Base-by-base conservation (phyloP, 75 land plant species). In the Ceratopteris richardii region DNA sequence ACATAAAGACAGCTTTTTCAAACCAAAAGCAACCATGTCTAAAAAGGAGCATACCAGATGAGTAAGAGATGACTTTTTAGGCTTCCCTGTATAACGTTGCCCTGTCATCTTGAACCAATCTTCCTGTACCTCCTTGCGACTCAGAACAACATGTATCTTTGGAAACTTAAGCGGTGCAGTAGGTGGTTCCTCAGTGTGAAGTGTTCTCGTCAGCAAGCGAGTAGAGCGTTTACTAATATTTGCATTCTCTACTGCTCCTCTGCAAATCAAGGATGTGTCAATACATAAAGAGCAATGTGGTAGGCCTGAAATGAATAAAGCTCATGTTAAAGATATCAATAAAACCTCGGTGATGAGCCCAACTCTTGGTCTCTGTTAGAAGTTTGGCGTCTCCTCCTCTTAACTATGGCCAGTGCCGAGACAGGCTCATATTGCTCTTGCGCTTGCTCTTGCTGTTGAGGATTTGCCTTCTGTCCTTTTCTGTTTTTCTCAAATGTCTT, bases 61-160 rank as follows among this genome's bases (percentile, higher is more conserved):
- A 37, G 50, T 44, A 29, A 77, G 70, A 26, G 78, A 63, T 1
- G 79, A 77, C 50, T 77, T 77, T 57, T 63, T 73, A 25, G 77
- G 79, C 24, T 77, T 77, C 44, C 79, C 79, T 46, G 71, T 37
- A 37, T 77, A 73, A 60, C 67, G 66, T 36, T 74, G 79, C 12
- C 79, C 79, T 3, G 79, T 77, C 18, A 77, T 77, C 39, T 77
- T 66, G 53, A 74, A 28, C 79, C 79, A 77, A 50, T 77, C 79
- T 31, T 77, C 79, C 50, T 77, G 79, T 14, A 77, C 67, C 60
- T 77, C 79, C 30, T 77, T 74, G 26, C 77, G 67, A 29, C 70
- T 73, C 23, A 77, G 79, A 16, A 74, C 77, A 25, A 77, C 25
- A 47, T 77, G 77, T 17, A 77, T 61, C 31, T 68, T 72, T 20